These are phyloP conservation scores for Colletotrichum godetiae DNA, from an alignment of 2,329 filamentous ascomycete genomes.

Conservation along the genomic window DNA sequence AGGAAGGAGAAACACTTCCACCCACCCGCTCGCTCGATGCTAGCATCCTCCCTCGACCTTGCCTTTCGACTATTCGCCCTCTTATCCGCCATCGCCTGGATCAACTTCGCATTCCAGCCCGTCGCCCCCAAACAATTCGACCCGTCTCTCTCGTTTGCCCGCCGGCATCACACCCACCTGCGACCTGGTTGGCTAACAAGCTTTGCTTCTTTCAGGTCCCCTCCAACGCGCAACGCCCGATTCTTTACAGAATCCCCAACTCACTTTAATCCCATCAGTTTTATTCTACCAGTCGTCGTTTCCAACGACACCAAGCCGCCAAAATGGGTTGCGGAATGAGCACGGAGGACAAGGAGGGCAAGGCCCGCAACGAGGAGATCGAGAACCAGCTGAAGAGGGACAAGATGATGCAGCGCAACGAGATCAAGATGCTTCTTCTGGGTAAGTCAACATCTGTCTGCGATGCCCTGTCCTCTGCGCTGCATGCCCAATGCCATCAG, in stretches of 20 bases:
- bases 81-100: constrained; percentile 7
- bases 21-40: neutral
- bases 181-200: constrained; percentile 29
- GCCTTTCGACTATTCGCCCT: constrained; percentile 10
- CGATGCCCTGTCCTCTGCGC: neutral
- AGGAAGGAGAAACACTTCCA: neutral
- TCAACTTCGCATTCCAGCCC: constrained; percentile 30
- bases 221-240: constrained; percentile 17
- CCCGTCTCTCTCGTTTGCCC: constrained; percentile 15
- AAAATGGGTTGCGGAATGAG: constrained; percentile 99
- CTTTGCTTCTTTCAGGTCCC: constrained; percentile 3
- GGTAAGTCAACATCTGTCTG: constrained; percentile 65
- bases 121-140: constrained; percentile 20
- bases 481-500: neutral
- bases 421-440: constrained; percentile 99
- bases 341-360: constrained; percentile 99
- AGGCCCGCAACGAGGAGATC: constrained; percentile 99
- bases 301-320: constrained; percentile 52
- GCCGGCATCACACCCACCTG: constrained; percentile 9
- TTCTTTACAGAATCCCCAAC: constrained; percentile 10
- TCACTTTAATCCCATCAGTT: constrained; percentile 30
- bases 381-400: constrained; percentile 99
- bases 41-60: constrained; percentile 12
- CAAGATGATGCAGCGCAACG: constrained; percentile 98
- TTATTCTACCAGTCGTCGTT: constrained; percentile 20